A percentile compares a stretch with the other conserved stretches of the same genome.
Evolutionary conservation across 352 stramenopile species (phyloP).

Genomic region (Phytophthora sansomeana): DNA sequence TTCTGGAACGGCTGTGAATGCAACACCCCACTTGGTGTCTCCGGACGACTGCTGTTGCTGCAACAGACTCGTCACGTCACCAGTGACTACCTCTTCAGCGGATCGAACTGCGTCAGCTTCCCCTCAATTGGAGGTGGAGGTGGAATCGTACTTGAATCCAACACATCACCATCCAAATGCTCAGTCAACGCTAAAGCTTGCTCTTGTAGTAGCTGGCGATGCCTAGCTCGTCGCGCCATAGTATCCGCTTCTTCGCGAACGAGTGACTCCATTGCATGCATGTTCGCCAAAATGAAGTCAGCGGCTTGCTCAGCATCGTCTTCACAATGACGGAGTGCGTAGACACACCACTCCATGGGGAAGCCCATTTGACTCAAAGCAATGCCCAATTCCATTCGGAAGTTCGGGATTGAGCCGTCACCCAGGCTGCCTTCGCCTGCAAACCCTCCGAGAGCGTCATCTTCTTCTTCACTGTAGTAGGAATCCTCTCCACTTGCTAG

Average conservation of each 20-base stretch:
- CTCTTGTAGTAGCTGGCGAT: slow-evolving; percentile 56
- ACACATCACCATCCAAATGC: slow-evolving; percentile 19
- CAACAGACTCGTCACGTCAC: slow-evolving; percentile 40
- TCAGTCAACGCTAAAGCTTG: slow-evolving; percentile 31
- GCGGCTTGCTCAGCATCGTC: slow-evolving; percentile 84
- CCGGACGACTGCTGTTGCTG: slow-evolving; percentile 35
- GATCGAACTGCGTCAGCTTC: slow-evolving; percentile 46
- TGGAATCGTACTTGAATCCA: slow-evolving; percentile 14
- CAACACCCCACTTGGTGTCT: slow-evolving; percentile 86
- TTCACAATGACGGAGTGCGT: slow-evolving; percentile 82
- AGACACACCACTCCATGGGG: slow-evolving; percentile 89
- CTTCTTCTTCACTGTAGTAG: slow-evolving; percentile 89
- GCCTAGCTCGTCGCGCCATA: slow-evolving; percentile 52
- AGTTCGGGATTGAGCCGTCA: slow-evolving; percentile 71
- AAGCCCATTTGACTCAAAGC: slow-evolving; percentile 89
- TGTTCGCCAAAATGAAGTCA: slow-evolving; percentile 88
- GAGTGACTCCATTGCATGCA: slow-evolving; percentile 83
- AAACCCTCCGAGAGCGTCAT: slow-evolving; percentile 48
- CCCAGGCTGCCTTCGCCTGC: slow-evolving; percentile 37
- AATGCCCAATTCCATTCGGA: slow-evolving; percentile 84
- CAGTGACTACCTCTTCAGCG: slow-evolving; percentile 59
- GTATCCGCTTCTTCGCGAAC: slow-evolving; percentile 78
- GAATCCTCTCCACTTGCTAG: slow-evolving; percentile 60
- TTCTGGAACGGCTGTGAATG: slow-evolving; percentile 86
- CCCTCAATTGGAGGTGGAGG: slow-evolving; percentile 33